Conservation (phyloP, 2,329 filamentous ascomycete species). For the Lecanicillium sp. region DNA sequence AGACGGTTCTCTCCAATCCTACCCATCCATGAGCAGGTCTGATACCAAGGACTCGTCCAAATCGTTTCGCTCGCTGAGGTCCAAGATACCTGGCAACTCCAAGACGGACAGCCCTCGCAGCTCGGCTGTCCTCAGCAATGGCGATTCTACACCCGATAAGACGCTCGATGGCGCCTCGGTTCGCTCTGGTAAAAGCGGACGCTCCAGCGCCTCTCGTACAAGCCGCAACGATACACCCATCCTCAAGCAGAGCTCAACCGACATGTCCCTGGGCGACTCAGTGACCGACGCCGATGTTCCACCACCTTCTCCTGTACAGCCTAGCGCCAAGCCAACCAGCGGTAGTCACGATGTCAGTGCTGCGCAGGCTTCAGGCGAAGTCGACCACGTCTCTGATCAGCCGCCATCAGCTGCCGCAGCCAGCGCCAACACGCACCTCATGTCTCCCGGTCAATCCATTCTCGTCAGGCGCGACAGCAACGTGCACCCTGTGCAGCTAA, state of each 20-base stretch:
- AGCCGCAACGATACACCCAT: conserved; percentile 34
- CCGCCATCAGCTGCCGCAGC: conserved; percentile 61
- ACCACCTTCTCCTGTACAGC: conserved; percentile 83
- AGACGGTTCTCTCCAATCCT: conserved; percentile 58
- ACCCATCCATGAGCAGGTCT: conserved; percentile 84
- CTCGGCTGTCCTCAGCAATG: conserved; percentile 59
- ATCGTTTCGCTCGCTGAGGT: conserved; percentile 76
- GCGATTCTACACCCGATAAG: conserved; percentile 51
- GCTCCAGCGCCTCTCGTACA: conserved; percentile 36
- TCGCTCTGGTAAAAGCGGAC: conserved; percentile 57
- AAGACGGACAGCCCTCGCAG: conserved; percentile 74
- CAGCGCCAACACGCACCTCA: conserved; percentile 47
- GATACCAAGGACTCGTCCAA: conserved; percentile 90
- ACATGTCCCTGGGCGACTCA: conserved; percentile 31
- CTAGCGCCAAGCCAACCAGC: conserved; percentile 49
- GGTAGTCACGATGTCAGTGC: conserved; percentile 72
- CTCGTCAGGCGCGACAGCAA: conserved; percentile 71
- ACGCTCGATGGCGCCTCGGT: conserved; percentile 61
- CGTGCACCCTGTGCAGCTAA: conserved; percentile 53
- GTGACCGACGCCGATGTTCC: conserved; percentile 44
- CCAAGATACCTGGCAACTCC: conserved; percentile 72
- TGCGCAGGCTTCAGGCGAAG: conserved; percentile 79
- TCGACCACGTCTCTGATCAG: conserved; percentile 88
- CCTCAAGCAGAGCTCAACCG: conserved; percentile 31
- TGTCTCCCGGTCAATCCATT: conserved; percentile 80